Conservation (phyloP, 257 asterid species). For the Solanum pinnatisectum region DNA sequence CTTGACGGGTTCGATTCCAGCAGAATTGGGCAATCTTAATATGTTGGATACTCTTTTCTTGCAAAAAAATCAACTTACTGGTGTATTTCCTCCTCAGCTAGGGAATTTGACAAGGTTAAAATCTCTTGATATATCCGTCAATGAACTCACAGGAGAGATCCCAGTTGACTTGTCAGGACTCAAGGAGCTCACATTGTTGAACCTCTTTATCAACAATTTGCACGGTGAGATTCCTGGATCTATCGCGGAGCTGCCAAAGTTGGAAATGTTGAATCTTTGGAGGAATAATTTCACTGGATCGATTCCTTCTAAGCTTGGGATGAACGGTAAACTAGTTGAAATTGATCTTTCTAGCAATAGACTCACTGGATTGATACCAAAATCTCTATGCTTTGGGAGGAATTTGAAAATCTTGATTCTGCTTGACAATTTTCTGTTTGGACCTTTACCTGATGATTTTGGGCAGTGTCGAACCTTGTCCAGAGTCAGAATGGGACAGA, state of each 20-base stretch:
- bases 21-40: slow-evolving; percentile 18
- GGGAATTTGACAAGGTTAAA: slow-evolving; percentile 20
- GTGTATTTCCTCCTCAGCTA: slow-evolving; percentile 22
- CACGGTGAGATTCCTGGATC: slow-evolving; percentile 29
- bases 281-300: slow-evolving; percentile 32
- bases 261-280: slow-evolving; percentile 32
- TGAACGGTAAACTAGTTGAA: slow-evolving; percentile 18
- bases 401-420: slow-evolving; percentile 25
- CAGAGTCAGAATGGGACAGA: slow-evolving; percentile 35
- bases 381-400: slow-evolving; percentile 20
- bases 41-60: slow-evolving; percentile 25
- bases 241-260: slow-evolving; percentile 21
- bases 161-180: slow-evolving; percentile 24
- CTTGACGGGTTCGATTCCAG: slow-evolving; percentile 22
- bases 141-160: slow-evolving; percentile 28
- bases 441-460: slow-evolving; percentile 34
- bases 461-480: slow-evolving; percentile 18
- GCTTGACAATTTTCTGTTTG: slow-evolving; percentile 31
- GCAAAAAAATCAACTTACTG: slow-evolving; percentile 29
- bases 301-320: slow-evolving; percentile 26
- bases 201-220: slow-evolving; percentile 29
- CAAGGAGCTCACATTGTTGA: slow-evolving; percentile 15
- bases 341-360: slow-evolving; percentile 31
- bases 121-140: slow-evolving; percentile 29
- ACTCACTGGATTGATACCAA: slow-evolving; percentile 31